phyloP scores from a whole-genome alignment of 164 flowering plant species.

The Echeveria elegans region DNA sequence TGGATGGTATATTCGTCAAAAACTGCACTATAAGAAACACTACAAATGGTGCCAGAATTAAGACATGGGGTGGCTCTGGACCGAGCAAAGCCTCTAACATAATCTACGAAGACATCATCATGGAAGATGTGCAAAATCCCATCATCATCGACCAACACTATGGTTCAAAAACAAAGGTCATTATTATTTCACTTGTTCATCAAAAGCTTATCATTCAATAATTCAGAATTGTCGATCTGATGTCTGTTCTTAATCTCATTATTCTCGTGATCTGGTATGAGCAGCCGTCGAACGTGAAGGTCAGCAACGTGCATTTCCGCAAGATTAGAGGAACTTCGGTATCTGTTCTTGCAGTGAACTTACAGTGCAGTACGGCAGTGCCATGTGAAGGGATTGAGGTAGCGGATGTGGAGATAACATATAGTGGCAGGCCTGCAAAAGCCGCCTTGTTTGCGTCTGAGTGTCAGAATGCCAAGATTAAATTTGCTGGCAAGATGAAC shows the following conservation, averaged over 20 bases:
- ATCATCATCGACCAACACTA: background rate
- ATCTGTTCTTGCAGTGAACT: background rate
- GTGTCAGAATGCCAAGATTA: background rate
- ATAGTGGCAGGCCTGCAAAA: background rate
- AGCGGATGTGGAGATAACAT: constrained; percentile 1
- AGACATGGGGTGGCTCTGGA: background rate
- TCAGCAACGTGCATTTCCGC: background rate
- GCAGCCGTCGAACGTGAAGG: constrained; percentile 24
- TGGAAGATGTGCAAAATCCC: background rate
- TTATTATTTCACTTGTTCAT: no score
- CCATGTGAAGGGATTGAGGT: background rate
- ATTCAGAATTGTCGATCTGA: background rate
- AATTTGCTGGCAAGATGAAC: constrained; percentile 1
- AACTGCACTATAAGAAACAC: background rate
- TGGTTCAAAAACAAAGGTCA: constrained; percentile 10
- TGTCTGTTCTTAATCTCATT: no score
- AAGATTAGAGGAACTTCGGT: background rate
- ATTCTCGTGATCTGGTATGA: background rate
- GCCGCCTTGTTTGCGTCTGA: background rate
- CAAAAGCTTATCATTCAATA: no score
- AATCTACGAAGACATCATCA: background rate
- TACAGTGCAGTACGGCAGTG: constrained; percentile 1
- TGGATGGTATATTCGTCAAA: constrained; percentile 12
- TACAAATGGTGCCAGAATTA: background rate
- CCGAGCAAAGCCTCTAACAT: background rate